Conservation (phyloP, 2,329 filamentous ascomycete genomes). For the Pestalotiopsis sp. region DNA sequence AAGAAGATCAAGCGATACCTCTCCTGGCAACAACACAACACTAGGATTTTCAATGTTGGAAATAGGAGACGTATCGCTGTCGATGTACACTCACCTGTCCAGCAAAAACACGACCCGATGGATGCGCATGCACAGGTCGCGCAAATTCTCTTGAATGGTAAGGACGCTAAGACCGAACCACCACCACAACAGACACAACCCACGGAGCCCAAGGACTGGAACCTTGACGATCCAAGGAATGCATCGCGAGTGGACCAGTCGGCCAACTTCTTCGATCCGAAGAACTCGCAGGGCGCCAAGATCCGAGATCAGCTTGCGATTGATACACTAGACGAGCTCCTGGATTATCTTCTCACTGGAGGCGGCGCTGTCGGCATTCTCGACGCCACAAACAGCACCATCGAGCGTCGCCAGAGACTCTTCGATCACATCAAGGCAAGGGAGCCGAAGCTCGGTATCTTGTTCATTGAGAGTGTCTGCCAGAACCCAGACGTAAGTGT, state of each 20-base stretch:
- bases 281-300: conserved; percentile 79
- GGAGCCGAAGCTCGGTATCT: conserved; percentile 84
- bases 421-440: conserved; percentile 81
- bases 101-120: conserved; percentile 33
- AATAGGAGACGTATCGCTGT: conserved; percentile 83
- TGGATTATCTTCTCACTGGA: conserved; percentile 82
- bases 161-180: conserved; percentile 31
- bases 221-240: conserved; percentile 35
- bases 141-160: conserved; percentile 60
- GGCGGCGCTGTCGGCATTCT: conserved; percentile 92
- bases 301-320: conserved; percentile 90
- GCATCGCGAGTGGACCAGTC: conserved; percentile 74
- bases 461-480: conserved; percentile 96
- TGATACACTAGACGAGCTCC: conserved; percentile 86
- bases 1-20: conserved; percentile 96
- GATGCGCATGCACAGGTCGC: conserved; percentile 56
- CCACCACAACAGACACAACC: conserved; percentile 30
- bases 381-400: conserved; percentile 95
- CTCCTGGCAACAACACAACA: conserved; percentile 97
- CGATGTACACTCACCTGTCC: conserved; percentile 48
- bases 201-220: conserved; percentile 40
- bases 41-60: conserved; percentile 95
- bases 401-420: conserved; percentile 80
- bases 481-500: conserved; percentile 68
- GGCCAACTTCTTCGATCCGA: conserved; percentile 90